A percentile compares a stretch with the other conserved stretches of the same genome.
phyloP scores from a whole-genome alignment of 2,329 filamentous ascomycete species.

The Monascus ruber region DNA sequence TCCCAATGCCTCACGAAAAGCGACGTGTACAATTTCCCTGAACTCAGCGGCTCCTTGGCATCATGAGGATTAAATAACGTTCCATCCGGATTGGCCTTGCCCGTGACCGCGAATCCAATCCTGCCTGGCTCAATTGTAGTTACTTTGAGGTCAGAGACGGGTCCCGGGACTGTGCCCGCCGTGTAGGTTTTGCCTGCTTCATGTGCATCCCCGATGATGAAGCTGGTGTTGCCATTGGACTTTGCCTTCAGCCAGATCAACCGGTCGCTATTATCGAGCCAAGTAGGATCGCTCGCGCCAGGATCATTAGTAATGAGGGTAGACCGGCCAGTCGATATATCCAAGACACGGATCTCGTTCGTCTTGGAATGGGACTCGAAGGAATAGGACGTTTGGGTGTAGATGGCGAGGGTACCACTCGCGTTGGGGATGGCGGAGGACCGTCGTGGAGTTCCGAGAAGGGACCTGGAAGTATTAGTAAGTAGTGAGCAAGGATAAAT shows the following conservation, averaged over 20 bases:
- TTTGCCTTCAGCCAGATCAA: constrained; percentile 37
- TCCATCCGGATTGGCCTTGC: constrained; percentile 36
- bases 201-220: constrained; percentile 33
- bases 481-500: neutral
- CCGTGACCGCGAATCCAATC: constrained; percentile 36
- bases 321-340: constrained; percentile 30
- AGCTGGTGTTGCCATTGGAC: constrained; percentile 36
- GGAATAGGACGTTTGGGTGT: constrained; percentile 39
- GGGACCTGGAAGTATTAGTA: constrained; percentile 22
- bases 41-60: constrained; percentile 34
- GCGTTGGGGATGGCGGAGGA: constrained; percentile 35
- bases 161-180: constrained; percentile 35
- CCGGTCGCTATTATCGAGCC: constrained; percentile 33
- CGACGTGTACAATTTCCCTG: constrained; percentile 39
- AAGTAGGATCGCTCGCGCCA: constrained; percentile 35
- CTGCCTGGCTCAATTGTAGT: constrained; percentile 30
- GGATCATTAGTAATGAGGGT: constrained; percentile 33
- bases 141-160: constrained; percentile 36
- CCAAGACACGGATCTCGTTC: constrained; percentile 35
- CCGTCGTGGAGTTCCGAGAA: constrained; percentile 36
- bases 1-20: constrained; percentile 46
- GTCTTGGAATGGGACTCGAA: constrained; percentile 38
- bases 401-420: constrained; percentile 36
- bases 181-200: constrained; percentile 31
- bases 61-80: constrained; percentile 40